Conservation (phyloP, 2,329 filamentous ascomycete species). For the Calonectria pseudoturangicola region DNA sequence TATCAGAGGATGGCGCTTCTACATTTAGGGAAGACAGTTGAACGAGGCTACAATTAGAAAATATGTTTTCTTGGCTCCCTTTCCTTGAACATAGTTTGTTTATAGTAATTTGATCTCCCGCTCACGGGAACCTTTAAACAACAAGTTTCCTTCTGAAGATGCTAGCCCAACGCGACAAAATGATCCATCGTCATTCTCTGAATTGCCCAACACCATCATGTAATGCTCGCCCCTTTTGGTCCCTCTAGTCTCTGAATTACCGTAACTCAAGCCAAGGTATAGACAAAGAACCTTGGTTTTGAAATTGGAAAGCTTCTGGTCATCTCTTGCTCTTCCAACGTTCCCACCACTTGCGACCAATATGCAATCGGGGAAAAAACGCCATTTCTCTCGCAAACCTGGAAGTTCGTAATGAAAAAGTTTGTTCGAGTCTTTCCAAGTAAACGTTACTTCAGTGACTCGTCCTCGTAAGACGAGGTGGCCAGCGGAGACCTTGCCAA, state of each 20-base stretch:
- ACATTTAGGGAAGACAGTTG: too few relatives aligned
- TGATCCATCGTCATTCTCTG: neutral
- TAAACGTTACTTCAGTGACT: neutral
- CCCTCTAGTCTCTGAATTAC: neutral
- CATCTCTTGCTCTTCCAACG: neutral
- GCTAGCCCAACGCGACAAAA: constrained; percentile 9
- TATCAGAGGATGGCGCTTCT: too few relatives aligned
- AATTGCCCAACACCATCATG: constrained; percentile 4
- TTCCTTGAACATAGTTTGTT: too few relatives aligned
- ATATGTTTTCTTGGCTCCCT: too few relatives aligned
- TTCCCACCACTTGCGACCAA: neutral
- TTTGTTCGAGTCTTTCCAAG: neutral
- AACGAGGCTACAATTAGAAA: too few relatives aligned
- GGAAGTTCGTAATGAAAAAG: neutral
- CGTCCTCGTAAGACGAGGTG: neutral
- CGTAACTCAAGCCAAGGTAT: neutral
- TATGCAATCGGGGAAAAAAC: neutral
- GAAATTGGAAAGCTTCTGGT: neutral
- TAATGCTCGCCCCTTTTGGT: neutral
- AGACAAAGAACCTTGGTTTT: neutral
- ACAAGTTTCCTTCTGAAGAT: neutral
- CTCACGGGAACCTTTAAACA: neutral
- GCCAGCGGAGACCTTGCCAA: neutral
- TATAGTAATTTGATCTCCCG: neutral
- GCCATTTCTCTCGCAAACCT: neutral